Evolutionary conservation across 2,329 filamentous ascomycete species (phyloP), one percentile per base, ranked within the genome.

Genomic region (Diaporthe longicolla): DNA sequence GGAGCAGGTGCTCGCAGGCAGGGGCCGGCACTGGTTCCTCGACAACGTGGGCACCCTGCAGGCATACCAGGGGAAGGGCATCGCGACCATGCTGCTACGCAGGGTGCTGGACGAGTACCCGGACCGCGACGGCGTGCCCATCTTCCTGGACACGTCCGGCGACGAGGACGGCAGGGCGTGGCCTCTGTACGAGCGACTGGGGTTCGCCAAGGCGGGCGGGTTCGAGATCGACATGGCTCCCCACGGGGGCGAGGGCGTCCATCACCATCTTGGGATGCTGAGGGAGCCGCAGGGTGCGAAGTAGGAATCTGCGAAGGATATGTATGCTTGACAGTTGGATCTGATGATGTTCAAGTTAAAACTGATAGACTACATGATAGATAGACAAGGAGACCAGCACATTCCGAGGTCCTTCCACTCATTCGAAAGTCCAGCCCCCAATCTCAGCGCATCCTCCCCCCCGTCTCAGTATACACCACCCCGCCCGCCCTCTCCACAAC

Each of bases 11-110:
- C 70, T 73, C 32, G 48, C 35, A 7, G 69, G 50, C 13, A 54
- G 45, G 40, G 70, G 73, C 7, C 43, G 50, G 4, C 45, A 73
- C 59, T 63, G 55, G 40, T 40, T 59, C 50, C 26, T 69, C 29
- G 70, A 74, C 55, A 74, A 73, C 29, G 61, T 74, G 50, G 73
- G 70, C 54, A 72, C 61, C 4, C 17, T 72, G 24, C 69, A 72
- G 29, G 58, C 54, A 1, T 58, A 74, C 48, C 68, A 71, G 50
- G 57, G 68, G 3, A 24, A 48, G 29, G 73, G 55, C 35, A 70
- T 72, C 43, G 70, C 61, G 26, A 58, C 70, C 17, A 29, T 11
- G 26, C 37, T 72, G 61, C 65, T 74, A 15, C 70, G 70, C 21
- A 37, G 13, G 40, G 43, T 26, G 4, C 50, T 74, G 17, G 45